Evolutionary conservation across 176 grass and related monocot species (phyloP).

Genomic region (Carex parvula): DNA sequence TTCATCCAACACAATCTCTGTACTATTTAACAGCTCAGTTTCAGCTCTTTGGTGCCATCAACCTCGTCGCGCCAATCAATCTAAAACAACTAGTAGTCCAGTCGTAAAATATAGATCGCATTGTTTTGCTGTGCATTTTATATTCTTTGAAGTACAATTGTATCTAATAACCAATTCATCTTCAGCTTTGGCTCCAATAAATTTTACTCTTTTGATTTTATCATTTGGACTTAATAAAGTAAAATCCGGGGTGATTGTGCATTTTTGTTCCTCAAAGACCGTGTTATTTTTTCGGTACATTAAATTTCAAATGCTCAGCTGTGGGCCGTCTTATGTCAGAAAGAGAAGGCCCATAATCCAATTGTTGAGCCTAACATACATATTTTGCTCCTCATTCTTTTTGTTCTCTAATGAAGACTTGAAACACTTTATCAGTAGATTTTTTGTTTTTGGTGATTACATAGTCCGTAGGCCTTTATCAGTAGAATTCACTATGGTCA

Average conservation of each 20-base stretch:
- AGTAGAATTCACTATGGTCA: too few relatives aligned
- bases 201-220: neutral
- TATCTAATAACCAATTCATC: neutral
- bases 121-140: slow-evolving; percentile 1
- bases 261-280: neutral
- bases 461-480: too few relatives aligned
- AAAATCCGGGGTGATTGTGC: neutral
- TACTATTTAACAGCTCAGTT: neutral
- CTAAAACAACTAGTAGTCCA: neutral
- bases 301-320: neutral
- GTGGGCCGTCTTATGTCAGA: too few relatives aligned
- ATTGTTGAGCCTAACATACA: too few relatives aligned
- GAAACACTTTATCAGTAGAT: too few relatives aligned
- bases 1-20: slow-evolving; percentile 23
- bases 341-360: too few relatives aligned
- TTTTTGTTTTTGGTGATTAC: too few relatives aligned
- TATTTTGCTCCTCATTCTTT: too few relatives aligned
- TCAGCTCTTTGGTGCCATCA: neutral
- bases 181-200: neutral
- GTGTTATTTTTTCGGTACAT: neutral
- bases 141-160: neutral
- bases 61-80: neutral
- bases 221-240: neutral
- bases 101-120: neutral
- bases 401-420: too few relatives aligned